Evolutionary conservation across 257 asterid species (phyloP), one percentile per base, ranked within the genome.

Genomic region (Mitragyna speciosa): DNA sequence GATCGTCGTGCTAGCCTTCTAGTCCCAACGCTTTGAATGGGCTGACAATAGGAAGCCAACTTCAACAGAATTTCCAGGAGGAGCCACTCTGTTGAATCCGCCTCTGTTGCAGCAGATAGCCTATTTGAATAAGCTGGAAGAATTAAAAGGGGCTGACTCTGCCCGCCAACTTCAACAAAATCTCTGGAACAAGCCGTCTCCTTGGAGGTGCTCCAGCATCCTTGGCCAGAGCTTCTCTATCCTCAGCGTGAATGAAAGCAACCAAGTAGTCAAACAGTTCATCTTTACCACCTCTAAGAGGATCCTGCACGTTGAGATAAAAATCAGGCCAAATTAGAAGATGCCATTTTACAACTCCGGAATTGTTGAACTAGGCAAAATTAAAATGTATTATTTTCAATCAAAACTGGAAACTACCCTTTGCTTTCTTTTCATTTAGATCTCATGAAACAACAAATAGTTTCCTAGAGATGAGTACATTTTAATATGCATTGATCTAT

Each of bases 201-300:
- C 96, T 92, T 11, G 92, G 93, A 88, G 94, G 92, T 56, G 93
- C 96, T 79, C 68, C 73, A 61, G 90, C 94, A 86, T 92, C 96
- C 83, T 78, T 90, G 28, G 84, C 97, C 73, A 91, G 90, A 80
- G 97, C 97, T 84, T 92, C 95, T 78, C 79, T 70, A 81, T 95
- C 99, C 48, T 78, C 89, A 1, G 93, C 85, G 52, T 93, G 96
- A 86, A 95, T 91, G 82, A 85, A 86, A 66, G 86, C 89, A n/a
- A 95, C 92, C 77, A 93, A 52, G 63, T 79, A 82, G 82, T 93
- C 98, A 30, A 94, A 93, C 64, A 96, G 89, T 78, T 96, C 97
- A 30, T 92, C 98, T 86, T 87, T 88, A 58, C 99, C 98, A 26
- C 97, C 99, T 76, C 98, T 90, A 6, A 96, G 92, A 78, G 97